These are phyloP conservation scores for Microbotryomycetes sp. DNA, from an alignment of 1,284 basidiomycete species.

Conservation along the genomic window DNA sequence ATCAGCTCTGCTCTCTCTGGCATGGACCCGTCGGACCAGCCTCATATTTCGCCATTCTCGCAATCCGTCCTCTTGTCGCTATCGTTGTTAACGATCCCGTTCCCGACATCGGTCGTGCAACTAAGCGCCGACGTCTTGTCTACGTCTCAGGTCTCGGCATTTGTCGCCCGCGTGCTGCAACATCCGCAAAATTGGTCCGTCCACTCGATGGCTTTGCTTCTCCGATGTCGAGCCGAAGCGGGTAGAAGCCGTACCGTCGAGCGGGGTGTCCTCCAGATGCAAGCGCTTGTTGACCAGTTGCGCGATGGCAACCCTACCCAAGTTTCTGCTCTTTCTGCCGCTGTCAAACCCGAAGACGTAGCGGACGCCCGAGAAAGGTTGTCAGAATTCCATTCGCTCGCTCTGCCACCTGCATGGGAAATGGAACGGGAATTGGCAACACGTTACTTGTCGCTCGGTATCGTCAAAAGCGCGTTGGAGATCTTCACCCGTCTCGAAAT, in stretches of 20 bases:
- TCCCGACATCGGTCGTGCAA: slow-evolving; percentile 45
- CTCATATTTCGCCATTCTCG: slow-evolving; percentile 78
- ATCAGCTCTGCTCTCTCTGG: slow-evolving; percentile 44
- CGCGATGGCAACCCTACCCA: slow-evolving; percentile 52
- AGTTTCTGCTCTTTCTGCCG: slow-evolving; percentile 32
- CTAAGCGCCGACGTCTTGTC: slow-evolving; percentile 60
- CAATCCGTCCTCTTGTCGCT: slow-evolving; percentile 82
- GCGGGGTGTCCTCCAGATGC: slow-evolving; percentile 76
- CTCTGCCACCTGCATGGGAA: slow-evolving; percentile 80
- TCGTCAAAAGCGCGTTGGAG: slow-evolving; percentile 75
- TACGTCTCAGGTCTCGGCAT: slow-evolving; percentile 79
- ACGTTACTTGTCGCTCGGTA: slow-evolving; percentile 72
- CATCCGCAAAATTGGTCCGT: slow-evolving; percentile 89
- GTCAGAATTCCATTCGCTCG: slow-evolving; percentile 66
- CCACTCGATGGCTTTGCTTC: slow-evolving; percentile 85
- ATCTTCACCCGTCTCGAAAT: slow-evolving; percentile 89
- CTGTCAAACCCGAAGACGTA: slow-evolving; percentile 35
- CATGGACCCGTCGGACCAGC: slow-evolving; percentile 76
- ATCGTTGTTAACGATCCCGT: slow-evolving; percentile 73
- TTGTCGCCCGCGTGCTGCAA: slow-evolving; percentile 72
- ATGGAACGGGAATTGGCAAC: slow-evolving; percentile 79
- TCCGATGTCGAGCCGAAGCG: slow-evolving; percentile 80
- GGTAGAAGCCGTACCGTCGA: slow-evolving; percentile 82
- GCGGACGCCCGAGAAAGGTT: slow-evolving; percentile 54
- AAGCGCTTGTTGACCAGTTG: slow-evolving; percentile 91